These are phyloP conservation scores for Zasmidium cellare DNA, from an alignment of 2,329 filamentous ascomycete genomes.

Conservation along the genomic window DNA sequence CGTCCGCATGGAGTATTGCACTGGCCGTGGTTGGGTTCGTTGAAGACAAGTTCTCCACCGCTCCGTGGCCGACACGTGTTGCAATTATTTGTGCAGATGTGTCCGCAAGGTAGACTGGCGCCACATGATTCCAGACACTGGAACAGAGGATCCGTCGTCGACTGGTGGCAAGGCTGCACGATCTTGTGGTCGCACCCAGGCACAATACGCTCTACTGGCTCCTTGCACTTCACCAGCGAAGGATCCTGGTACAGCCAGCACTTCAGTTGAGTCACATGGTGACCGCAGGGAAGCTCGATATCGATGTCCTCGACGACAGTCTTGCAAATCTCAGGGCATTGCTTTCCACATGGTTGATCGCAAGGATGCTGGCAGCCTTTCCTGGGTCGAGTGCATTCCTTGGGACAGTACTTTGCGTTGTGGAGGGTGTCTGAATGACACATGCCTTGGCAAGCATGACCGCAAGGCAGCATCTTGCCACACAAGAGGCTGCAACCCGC, in stretches of 20 bases:
- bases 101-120: constrained; percentile 55
- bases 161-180: constrained; percentile 49
- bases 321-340: constrained; percentile 40
- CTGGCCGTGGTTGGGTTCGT: constrained; percentile 44
- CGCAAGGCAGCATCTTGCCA: constrained; percentile 43
- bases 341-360: constrained; percentile 41
- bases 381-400: constrained; percentile 40
- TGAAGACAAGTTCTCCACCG: constrained; percentile 31
- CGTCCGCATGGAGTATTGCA: constrained; percentile 55
- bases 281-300: constrained; percentile 33
- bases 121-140: constrained; percentile 53
- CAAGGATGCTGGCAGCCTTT: constrained; percentile 46
- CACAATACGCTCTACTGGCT: constrained; percentile 49
- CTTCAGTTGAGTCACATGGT: constrained; percentile 21
- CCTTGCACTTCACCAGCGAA: constrained; percentile 50
- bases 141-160: constrained; percentile 47
- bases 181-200: constrained; percentile 58
- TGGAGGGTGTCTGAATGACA: constrained; percentile 50
- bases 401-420: constrained; percentile 41
- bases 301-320: constrained; percentile 29
- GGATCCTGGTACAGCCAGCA: constrained; percentile 44
- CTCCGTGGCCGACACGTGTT: constrained; percentile 46
- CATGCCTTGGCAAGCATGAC: constrained; percentile 46
- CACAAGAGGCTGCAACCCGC: constrained; percentile 61
- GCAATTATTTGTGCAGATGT: constrained; percentile 56